Base-by-base conservation (phyloP, 805 yeast genomes). In the Schwanniomyces pseudopolymorphus region DNA sequence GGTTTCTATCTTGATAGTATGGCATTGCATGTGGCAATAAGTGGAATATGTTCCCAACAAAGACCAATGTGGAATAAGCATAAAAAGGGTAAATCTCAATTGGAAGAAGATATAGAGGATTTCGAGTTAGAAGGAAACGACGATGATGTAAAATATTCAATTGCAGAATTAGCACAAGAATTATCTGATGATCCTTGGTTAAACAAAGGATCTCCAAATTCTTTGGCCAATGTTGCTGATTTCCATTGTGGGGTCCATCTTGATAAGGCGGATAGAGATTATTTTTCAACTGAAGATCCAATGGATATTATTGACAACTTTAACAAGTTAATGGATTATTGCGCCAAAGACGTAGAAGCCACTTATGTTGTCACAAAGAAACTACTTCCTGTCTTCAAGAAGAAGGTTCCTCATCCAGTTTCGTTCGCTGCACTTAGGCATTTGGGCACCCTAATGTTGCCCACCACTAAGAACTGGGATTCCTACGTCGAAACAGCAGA, bases 21-120 rank as follows among this genome's bases (percentile, higher is more conserved):
- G 90, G 85, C 97, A 1, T 68, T 94, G 16, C 99, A 94, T 65
- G 81, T 91, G 27, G 95, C 98, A 1, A 80, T 84, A 0, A 81
- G 85, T 42, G 99, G 99, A 0, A 85, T 94, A 79, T 89, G 97
- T 62, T 88, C 97, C 2, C 83, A 88, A 55, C 99, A 94, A 59
- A 67, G 98, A 50, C 85, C 89, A 0, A 74, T 78, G 14, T 94
- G 94, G 87, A 63, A 79, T 55, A 82, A 79, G 49, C 83, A 78
- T 55, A 74, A 69, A 36, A 83, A 75, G 50, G 67, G 64, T 40
- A 56, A 59, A 33, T 52, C 54, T 20, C 53, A 46, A 19, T 50
- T 49, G 37, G 53, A 26, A 49, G 56, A 37, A 13, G 61, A 57
- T 3, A 46, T 49, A 16, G 53, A 52, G 20, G 50, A 49, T 2